Evolutionary conservation across 129 eudicot species (phyloP).

Genomic region (Centaurea solstitialis): DNA sequence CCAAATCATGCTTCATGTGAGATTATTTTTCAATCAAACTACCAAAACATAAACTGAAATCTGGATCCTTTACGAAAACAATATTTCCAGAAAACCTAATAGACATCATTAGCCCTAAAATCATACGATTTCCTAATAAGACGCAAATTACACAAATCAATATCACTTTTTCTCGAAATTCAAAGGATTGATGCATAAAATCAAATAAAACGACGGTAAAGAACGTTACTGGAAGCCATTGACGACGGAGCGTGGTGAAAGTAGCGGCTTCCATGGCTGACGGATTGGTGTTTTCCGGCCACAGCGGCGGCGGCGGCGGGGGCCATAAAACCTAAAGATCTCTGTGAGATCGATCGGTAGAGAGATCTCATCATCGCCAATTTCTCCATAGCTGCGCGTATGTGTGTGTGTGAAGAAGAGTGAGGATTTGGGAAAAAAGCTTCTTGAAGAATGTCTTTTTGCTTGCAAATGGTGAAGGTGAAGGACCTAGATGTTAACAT

Average conservation of each 20-base stretch:
- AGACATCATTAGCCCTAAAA: constrained; percentile 27
- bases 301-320: constrained; percentile 24
- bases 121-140: neutral
- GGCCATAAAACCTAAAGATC: constrained; percentile 43
- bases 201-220: neutral
- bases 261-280: constrained; percentile 37
- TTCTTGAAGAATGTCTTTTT: constrained; percentile 3
- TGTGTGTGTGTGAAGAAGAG: neutral
- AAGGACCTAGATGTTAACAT: constrained; percentile 19
- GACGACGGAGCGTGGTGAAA: constrained; percentile 41
- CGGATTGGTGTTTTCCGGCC: constrained; percentile 35
- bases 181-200: neutral
- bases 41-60: neutral
- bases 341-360: constrained; percentile 57
- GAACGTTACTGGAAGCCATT: constrained; percentile 28
- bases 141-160: constrained; percentile 11
- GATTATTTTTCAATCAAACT: constrained; percentile 4
- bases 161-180: neutral
- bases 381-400: constrained; percentile 41
- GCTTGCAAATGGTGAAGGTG: constrained; percentile 10
- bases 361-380: constrained; percentile 64
- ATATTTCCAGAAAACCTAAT: constrained; percentile 11
- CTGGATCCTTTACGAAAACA: neutral
- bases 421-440: constrained; percentile 10
- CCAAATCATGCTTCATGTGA: neutral